Conservation (phyloP, 1,284 basidiomycete genomes). For the Chiua sp. region DNA sequence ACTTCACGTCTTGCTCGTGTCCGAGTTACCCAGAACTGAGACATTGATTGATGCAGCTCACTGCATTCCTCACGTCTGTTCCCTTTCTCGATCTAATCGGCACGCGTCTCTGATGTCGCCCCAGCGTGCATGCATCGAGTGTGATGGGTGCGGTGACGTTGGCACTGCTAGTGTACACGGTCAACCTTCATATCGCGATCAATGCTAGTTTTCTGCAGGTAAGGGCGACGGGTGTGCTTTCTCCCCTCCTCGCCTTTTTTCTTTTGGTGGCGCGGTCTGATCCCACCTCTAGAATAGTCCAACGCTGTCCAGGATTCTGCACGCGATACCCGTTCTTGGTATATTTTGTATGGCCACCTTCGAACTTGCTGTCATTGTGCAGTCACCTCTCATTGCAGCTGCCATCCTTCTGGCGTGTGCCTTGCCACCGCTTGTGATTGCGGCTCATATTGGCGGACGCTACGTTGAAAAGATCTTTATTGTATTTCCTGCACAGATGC, state of each 20-base stretch:
- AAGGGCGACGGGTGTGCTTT: not conserved
- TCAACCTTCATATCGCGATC: slow-evolving; percentile 32
- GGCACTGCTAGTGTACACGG: slow-evolving; percentile 36
- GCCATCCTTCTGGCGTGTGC: slow-evolving; percentile 27
- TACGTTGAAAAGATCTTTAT: slow-evolving; percentile 6
- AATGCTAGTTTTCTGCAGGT: slow-evolving; percentile 25
- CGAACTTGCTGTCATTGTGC: slow-evolving; percentile 19
- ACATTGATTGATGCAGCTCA: slow-evolving; percentile 21
- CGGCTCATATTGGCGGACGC: slow-evolving; percentile 9
- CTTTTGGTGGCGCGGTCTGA: not conserved
- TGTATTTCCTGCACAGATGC: slow-evolving; percentile 14
- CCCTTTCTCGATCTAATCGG: not conserved
- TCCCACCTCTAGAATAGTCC: slow-evolving; percentile 13
- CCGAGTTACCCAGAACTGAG: slow-evolving; percentile 2
- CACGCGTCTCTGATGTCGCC: not conserved
- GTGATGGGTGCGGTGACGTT: slow-evolving; percentile 27
- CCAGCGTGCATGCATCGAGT: slow-evolving; percentile 29
- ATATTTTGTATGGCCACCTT: slow-evolving; percentile 28
- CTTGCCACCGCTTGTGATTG: slow-evolving; percentile 23
- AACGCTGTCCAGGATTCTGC: slow-evolving; percentile 26
- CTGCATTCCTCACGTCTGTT: slow-evolving; percentile 33
- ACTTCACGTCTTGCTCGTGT: not conserved
- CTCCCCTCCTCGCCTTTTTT: not conserved
- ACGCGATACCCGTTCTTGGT: slow-evolving; percentile 34
- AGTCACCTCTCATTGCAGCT: slow-evolving; percentile 25